Conservation (phyloP, 179 eudicot genomes). For the Amaranthus tricolor region DNA sequence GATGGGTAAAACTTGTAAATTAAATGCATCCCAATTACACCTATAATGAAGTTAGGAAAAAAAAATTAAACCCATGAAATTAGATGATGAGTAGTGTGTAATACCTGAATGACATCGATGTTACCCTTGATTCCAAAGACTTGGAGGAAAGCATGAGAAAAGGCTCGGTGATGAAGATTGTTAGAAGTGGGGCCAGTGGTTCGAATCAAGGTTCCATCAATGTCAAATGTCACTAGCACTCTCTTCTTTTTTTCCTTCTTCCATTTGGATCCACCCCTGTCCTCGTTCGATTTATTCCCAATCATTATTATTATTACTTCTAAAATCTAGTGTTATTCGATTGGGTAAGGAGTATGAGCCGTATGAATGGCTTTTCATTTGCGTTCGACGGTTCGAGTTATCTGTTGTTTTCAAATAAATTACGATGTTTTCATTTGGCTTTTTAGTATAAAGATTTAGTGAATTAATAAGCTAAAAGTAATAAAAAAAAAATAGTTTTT, state of each 20-base stretch:
- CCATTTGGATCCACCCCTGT: neutral
- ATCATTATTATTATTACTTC: too few species aligned
- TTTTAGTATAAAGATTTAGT: too few species aligned
- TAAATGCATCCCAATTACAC: neutral
- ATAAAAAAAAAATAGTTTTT: too few species aligned
- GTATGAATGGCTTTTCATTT: too few species aligned
- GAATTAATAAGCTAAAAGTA: too few species aligned
- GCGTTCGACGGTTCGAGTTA: too few species aligned
- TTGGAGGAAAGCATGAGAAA: conserved; percentile 21
- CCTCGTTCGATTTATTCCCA: too few species aligned
- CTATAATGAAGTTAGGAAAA: neutral
- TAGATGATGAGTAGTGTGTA: neutral
- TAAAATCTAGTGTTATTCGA: too few species aligned
- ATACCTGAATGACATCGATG: conserved; percentile 21
- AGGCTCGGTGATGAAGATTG: conserved; percentile 26
- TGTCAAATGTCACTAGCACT: conserved; percentile 24
- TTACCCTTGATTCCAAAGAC: conserved; percentile 23
- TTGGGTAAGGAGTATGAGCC: too few species aligned
- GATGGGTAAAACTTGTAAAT: neutral
- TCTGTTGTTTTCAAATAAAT: too few species aligned
- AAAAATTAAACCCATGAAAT: neutral
- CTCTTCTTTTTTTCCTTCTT: conserved; percentile 12
- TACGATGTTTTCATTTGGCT: too few species aligned
- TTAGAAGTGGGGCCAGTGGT: conserved; percentile 21
- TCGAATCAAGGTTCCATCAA: conserved; percentile 25